These are phyloP conservation scores for Didymellaceae sp. DNA, from an alignment of 2,329 filamentous ascomycete genomes.

Conservation along the genomic window DNA sequence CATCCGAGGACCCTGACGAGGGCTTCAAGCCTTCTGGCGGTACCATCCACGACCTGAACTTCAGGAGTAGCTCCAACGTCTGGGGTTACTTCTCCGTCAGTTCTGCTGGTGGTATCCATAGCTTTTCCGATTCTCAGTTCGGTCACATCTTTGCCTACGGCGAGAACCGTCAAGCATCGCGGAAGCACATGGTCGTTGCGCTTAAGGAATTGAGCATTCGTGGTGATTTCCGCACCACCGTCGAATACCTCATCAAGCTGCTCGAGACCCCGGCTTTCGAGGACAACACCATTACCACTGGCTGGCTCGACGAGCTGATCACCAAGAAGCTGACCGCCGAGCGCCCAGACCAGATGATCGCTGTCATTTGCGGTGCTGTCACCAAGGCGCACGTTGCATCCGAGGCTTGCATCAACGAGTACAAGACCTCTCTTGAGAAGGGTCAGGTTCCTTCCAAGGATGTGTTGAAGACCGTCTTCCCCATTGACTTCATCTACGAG, in stretches of 20 bases:
- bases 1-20: slow-evolving; percentile 97
- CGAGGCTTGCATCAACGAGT: slow-evolving; percentile 85
- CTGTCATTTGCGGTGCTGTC: slow-evolving; percentile 93
- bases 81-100: slow-evolving; percentile 99
- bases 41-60: slow-evolving; percentile 99
- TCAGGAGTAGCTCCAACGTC: slow-evolving; percentile 97
- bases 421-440: slow-evolving; percentile 88
- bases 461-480: slow-evolving; percentile 95
- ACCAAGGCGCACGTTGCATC: slow-evolving; percentile 96
- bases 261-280: slow-evolving; percentile 98
- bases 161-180: slow-evolving; percentile 92
- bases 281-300: slow-evolving; percentile 98
- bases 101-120: slow-evolving; percentile 96
- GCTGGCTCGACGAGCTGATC: slow-evolving; percentile 98
- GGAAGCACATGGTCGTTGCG: slow-evolving; percentile 99
- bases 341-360: slow-evolving; percentile 89
- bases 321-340: slow-evolving; percentile 97
- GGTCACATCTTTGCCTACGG: slow-evolving; percentile 99
- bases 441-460: slow-evolving; percentile 97
- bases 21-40: slow-evolving; percentile 99
- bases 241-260: slow-evolving; percentile 98
- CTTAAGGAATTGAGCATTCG: slow-evolving; percentile 99
- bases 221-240: slow-evolving; percentile 97
- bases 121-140: slow-evolving; percentile 98
- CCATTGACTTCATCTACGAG: slow-evolving; percentile 98